Evolutionary conservation across 148 eudicot species (phyloP), one percentile per base, ranked within the genome.

Genomic region (Fagopyrum homotropicum): DNA sequence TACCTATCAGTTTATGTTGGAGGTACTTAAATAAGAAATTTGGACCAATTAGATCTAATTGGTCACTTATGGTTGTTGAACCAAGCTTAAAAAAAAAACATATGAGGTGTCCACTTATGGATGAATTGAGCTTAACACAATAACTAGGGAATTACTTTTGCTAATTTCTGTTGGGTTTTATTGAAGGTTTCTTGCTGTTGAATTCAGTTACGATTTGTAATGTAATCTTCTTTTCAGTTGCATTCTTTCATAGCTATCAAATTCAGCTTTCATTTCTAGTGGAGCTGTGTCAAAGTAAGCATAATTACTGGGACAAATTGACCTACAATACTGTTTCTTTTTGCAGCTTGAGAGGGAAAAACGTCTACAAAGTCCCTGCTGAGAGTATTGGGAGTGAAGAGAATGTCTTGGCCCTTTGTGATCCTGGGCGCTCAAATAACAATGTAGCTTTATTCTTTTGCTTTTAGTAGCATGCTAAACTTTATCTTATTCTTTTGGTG

Each of bases 341-440:
- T 29, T 85, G 81, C 81, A 95, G 99, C 87, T 81, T 95, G 73
- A 88, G 91, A 75, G 96, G 96, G 26, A 95, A 95, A 79, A 92
- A 88, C 44, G 79, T 90, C 46, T 83, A 86, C 79, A 88, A 84
- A 81, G 88, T 95, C 71, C 97, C 99, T 45, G 60, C 89, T 5
- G 88, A 89, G 75, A 77, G 78, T 45, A 78, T 95, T 74, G 93
- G 97, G 70, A 76, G 87, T 77, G 86, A 85, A 75, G 91, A 90
- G 72, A 81, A 88, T 81, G 89, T 92, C 72, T 83, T 95, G 77
- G 96, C 94, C 55, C 72, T 95, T 50, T 79, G 76, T 79, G 90
- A 86, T 86, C 59, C 85, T 61, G 81, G 85, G 74, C 79, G 86
- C 72, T 45, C 88, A 76, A 86, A 80, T 72, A 77, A 71, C 75